A percentile compares a stretch with the other conserved stretches of the same genome.
phyloP scores from a whole-genome alignment of 306 rosid genomes.

The Boehmeria nivea region DNA sequence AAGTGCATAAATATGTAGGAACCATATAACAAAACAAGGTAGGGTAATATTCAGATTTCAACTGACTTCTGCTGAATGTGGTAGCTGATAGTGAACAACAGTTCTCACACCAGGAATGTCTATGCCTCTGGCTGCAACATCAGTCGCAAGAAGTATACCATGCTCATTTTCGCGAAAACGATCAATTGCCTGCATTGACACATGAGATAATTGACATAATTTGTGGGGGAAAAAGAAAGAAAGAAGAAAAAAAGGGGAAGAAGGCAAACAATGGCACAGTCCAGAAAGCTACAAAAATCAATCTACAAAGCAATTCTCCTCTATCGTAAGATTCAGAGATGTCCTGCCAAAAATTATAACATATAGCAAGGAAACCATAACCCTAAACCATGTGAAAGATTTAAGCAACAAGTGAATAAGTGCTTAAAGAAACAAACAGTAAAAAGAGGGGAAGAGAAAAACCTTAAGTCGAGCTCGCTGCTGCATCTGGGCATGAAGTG shows the following conservation, averaged over 20 bases:
- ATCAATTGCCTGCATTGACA: constrained; percentile 65
- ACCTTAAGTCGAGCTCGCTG: constrained; percentile 89
- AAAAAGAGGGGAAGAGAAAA: constrained; percentile 16
- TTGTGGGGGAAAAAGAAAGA: neutral
- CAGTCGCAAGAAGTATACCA: constrained; percentile 86
- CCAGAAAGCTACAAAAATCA: neutral
- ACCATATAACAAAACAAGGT: constrained; percentile 11
- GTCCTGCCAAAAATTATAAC: too few relatives aligned
- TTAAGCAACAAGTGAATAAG: neutral
- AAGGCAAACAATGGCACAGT: neutral
- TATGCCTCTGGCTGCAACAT: constrained; percentile 91
- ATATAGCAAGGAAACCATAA: too few relatives aligned
- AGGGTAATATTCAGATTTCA: constrained; percentile 16
- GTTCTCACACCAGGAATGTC: constrained; percentile 88
- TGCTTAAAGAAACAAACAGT: constrained; percentile 1
- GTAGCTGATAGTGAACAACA: constrained; percentile 97
- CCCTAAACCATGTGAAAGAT: neutral
- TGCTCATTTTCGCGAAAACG: constrained; percentile 71
- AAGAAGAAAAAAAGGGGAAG: too few relatives aligned
- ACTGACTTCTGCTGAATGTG: constrained; percentile 90
- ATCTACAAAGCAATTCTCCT: neutral
- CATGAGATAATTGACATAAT: neutral
- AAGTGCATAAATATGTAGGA: neutral
- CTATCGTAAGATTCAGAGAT: too few relatives aligned
- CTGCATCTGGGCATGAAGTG: constrained; percentile 93